Percentiles rank a stretch among this genome's conserved stretches.
Conservation (phyloP, 352 stramenopile species). For the Phytophthora parvispora region DNA sequence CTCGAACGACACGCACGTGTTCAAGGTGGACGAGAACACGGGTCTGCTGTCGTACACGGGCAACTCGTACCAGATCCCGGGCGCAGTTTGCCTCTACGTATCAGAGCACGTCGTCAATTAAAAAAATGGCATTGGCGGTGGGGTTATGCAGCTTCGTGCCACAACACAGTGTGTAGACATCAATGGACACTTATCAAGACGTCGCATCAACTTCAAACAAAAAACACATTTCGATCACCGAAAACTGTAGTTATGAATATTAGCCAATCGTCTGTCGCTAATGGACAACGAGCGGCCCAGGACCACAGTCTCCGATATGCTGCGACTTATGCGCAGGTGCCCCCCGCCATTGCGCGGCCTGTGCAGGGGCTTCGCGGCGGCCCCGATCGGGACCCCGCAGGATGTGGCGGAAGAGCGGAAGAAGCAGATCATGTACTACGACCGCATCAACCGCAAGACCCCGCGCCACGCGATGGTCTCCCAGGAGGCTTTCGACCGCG, state of each 20-base stretch:
- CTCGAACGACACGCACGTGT: conserved; percentile 55
- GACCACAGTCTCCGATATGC: conserved; percentile 7
- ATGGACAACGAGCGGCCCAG: not conserved
- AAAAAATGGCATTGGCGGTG: too few relatives aligned
- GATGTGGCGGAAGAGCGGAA: not conserved
- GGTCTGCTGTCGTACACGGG: conserved; percentile 43
- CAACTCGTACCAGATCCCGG: conserved; percentile 39
- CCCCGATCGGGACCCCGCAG: conserved; percentile 4
- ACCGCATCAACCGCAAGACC: conserved; percentile 50
- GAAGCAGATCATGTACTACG: conserved; percentile 38
- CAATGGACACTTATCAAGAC: too few relatives aligned
- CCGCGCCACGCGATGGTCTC: conserved; percentile 22
- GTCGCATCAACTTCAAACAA: too few relatives aligned
- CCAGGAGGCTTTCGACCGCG: conserved; percentile 39
- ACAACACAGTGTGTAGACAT: too few relatives aligned
- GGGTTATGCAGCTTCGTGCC: too few relatives aligned
- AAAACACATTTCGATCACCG: too few relatives aligned
- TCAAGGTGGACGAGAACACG: conserved; percentile 43
- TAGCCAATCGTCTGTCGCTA: not conserved
- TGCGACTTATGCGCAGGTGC: conserved; percentile 3
- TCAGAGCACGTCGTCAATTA: conserved; percentile 4
- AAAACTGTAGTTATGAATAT: too few relatives aligned
- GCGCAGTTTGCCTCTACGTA: conserved; percentile 40
- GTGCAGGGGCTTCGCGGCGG: conserved; percentile 3
- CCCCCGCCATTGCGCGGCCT: conserved; percentile 5